phyloP scores from a whole-genome alignment of 2,329 filamentous ascomycete genomes.

The Xenosphaeropsis pyriputrescens region DNA sequence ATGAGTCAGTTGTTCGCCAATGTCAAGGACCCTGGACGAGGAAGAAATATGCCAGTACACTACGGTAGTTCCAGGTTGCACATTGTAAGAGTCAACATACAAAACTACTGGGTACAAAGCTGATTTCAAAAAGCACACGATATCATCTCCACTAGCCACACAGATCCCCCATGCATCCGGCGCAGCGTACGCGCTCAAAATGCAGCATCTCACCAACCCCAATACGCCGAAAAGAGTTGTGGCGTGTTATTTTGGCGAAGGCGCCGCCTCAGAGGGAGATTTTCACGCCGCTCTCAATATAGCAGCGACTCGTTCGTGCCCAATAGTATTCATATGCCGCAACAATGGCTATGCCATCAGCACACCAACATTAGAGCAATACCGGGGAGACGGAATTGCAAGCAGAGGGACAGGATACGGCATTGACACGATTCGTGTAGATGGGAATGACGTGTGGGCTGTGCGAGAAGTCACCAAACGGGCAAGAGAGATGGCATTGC shows the following conservation, averaged over 20 bases:
- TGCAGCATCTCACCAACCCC: slow-evolving; percentile 62
- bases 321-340: slow-evolving; percentile 77
- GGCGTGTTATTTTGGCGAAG: slow-evolving; percentile 81
- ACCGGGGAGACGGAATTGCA: slow-evolving; percentile 82
- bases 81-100: slow-evolving; percentile 41
- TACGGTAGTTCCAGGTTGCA: slow-evolving; percentile 77
- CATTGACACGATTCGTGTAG: slow-evolving; percentile 84
- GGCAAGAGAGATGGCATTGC: slow-evolving; percentile 53
- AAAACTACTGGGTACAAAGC: neutral
- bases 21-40: slow-evolving; percentile 60
- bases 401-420: slow-evolving; percentile 78
- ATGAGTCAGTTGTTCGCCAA: slow-evolving; percentile 95
- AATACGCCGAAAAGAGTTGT: slow-evolving; percentile 53
- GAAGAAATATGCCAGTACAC: slow-evolving; percentile 95
- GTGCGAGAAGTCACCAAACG: slow-evolving; percentile 66
- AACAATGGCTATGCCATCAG: slow-evolving; percentile 91
- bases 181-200: slow-evolving; percentile 75
- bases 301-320: slow-evolving; percentile 75
- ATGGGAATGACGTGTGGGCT: slow-evolving; percentile 90
- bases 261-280: slow-evolving; percentile 79
- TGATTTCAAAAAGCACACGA: slow-evolving; percentile 47
- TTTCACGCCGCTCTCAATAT: slow-evolving; percentile 89
- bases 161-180: slow-evolving; percentile 82
- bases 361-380: slow-evolving; percentile 80
- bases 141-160: slow-evolving; percentile 74